These are phyloP conservation scores for Sarocladium kiliense DNA, from an alignment of 2,329 filamentous ascomycete species.

Conservation along the genomic window DNA sequence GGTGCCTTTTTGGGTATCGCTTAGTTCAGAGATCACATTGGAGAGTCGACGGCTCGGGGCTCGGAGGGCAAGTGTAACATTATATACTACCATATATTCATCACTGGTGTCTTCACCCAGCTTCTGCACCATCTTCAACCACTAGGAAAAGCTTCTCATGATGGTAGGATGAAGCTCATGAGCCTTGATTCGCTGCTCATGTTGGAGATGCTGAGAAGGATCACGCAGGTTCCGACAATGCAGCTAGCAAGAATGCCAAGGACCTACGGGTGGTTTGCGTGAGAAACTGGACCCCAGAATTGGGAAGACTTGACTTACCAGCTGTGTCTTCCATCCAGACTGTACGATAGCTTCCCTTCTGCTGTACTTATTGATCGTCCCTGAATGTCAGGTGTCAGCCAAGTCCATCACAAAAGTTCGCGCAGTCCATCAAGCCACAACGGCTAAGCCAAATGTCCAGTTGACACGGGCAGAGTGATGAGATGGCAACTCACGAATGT, in stretches of 20 bases:
- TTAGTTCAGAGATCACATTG: too few species aligned
- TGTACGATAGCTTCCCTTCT: conserved; percentile 79
- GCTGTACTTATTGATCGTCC: conserved; percentile 75
- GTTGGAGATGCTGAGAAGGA: conserved; percentile 46
- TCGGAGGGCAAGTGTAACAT: too few species aligned
- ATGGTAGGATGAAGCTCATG: not conserved
- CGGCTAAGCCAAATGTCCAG: too few species aligned
- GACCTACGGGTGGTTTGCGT: conserved; percentile 35
- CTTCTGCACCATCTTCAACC: too few species aligned
- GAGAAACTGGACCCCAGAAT: not conserved
- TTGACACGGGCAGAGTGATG: not conserved
- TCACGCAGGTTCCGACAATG: conserved; percentile 61
- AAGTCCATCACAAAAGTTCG: too few species aligned
- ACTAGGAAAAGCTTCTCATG: not conserved
- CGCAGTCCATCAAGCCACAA: too few species aligned
- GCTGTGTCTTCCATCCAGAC: conserved; percentile 87
- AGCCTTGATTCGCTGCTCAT: not conserved
- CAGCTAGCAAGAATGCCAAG: conserved; percentile 55
- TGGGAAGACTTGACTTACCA: conserved; percentile 43
- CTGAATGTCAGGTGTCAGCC: conserved; percentile 23
- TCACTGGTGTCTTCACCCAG: too few species aligned
- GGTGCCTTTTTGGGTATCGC: too few species aligned
- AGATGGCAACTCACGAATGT: conserved; percentile 56
- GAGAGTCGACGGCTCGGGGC: too few species aligned
- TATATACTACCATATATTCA: too few species aligned